Percentiles rank a stretch among this genome's conserved stretches.
phyloP scores from a whole-genome alignment of 805 yeast genomes.

The Candida sakaeoensis region DNA sequence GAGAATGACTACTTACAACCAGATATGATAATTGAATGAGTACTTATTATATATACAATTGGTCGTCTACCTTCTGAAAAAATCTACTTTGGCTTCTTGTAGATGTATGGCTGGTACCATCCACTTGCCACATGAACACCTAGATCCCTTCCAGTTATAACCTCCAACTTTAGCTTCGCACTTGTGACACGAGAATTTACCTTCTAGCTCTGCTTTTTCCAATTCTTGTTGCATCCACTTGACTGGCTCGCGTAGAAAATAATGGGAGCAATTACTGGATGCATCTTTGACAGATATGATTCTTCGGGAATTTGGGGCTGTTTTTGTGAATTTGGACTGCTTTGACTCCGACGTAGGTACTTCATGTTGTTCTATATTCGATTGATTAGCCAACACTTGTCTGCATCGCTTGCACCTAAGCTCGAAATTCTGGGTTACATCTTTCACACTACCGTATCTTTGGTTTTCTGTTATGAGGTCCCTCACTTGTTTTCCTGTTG shows the following conservation, averaged over 20 bases:
- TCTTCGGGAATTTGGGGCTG: constrained; percentile 58
- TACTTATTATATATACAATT: neutral
- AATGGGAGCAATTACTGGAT: constrained; percentile 70
- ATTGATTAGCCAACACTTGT: constrained; percentile 58
- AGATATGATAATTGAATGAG: constrained; percentile 42
- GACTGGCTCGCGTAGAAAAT: constrained; percentile 75
- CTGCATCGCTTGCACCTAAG: constrained; percentile 85
- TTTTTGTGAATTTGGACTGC: constrained; percentile 63
- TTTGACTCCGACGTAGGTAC: constrained; percentile 64
- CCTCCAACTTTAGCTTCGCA: constrained; percentile 86
- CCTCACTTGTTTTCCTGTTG: constrained; percentile 36
- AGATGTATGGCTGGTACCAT: constrained; percentile 87
- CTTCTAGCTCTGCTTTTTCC: constrained; percentile 73
- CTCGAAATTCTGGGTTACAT: constrained; percentile 22
- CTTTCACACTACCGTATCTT: constrained; percentile 2
- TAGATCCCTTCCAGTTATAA: constrained; percentile 89
- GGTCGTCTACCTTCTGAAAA: constrained; percentile 26
- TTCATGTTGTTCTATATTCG: constrained; percentile 59
- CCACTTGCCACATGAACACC: constrained; percentile 96
- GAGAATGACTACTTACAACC: constrained; percentile 26
- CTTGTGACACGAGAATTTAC: constrained; percentile 80
- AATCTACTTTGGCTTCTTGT: constrained; percentile 78
- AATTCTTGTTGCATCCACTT: constrained; percentile 88
- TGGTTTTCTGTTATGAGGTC: constrained; percentile 13
- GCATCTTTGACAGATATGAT: constrained; percentile 58